phyloP scores from a whole-genome alignment of 2,329 filamentous ascomycete genomes.

The Tolypocladium amazonense region DNA sequence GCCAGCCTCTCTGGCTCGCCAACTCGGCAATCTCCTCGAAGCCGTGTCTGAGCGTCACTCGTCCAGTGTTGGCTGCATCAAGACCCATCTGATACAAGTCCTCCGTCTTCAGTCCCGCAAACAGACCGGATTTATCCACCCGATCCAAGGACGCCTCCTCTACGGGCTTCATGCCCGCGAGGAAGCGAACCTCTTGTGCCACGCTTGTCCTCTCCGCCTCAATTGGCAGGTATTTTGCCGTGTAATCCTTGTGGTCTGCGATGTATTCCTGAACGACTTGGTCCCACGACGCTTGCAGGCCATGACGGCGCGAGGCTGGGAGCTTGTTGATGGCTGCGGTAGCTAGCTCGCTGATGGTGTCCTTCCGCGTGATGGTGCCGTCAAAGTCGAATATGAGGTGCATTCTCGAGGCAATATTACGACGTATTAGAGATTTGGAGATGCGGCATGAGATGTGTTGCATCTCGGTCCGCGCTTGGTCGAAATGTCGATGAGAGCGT shows the following conservation, averaged over 20 bases:
- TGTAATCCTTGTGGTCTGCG: slow-evolving; percentile 28
- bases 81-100: slow-evolving; percentile 27
- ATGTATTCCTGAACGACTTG: slow-evolving; percentile 34
- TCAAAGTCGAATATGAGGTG: slow-evolving; percentile 48
- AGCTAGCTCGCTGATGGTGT: slow-evolving; percentile 41
- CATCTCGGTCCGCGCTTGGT: background rate
- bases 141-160: slow-evolving; percentile 36
- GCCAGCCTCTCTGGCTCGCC: slow-evolving; percentile 20
- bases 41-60: slow-evolving; percentile 26
- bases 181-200: slow-evolving; percentile 29
- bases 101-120: slow-evolving; percentile 24
- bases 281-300: slow-evolving; percentile 31
- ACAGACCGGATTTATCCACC: slow-evolving; percentile 32
- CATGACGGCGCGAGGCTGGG: background rate
- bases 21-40: slow-evolving; percentile 22
- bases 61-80: slow-evolving; percentile 20
- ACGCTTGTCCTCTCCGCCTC: slow-evolving; percentile 22
- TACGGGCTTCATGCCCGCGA: slow-evolving; percentile 29
- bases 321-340: slow-evolving; percentile 24
- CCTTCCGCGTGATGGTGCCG: slow-evolving; percentile 43
- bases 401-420: slow-evolving; percentile 14
- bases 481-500: background rate
- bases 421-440: background rate
- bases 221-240: slow-evolving; percentile 18
- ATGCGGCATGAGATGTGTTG: background rate